Percentiles rank a stretch among this genome's conserved stretches.
Conservation (phyloP, 257 asterid species). For the Vinca minor region DNA sequence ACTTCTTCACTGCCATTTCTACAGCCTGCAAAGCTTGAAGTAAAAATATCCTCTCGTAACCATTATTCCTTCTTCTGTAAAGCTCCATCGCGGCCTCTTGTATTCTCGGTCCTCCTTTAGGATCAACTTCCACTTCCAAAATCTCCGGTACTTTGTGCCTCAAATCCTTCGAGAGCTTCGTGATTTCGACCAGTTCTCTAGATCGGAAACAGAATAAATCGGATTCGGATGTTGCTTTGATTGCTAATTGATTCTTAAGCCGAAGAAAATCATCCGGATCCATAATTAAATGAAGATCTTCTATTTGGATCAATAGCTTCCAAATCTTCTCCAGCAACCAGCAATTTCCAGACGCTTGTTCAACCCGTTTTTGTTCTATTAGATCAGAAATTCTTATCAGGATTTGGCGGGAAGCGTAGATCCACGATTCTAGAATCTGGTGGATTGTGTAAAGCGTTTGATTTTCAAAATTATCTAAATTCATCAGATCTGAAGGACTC, state of each 20-base stretch:
- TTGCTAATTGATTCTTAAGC: conserved; percentile 53
- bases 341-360: conserved; percentile 42
- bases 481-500: conserved; percentile 36
- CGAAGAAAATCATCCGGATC: conserved; percentile 82
- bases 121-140: conserved; percentile 78
- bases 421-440: conserved; percentile 80
- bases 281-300: conserved; percentile 60
- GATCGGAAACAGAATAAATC: conserved; percentile 78
- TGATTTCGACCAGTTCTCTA: conserved; percentile 45
- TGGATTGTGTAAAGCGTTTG: conserved; percentile 52
- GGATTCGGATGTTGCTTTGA: conserved; percentile 51
- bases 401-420: conserved; percentile 38
- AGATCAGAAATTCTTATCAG: conserved; percentile 34
- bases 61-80: conserved; percentile 38
- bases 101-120: conserved; percentile 80
- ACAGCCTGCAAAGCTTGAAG: conserved; percentile 87
- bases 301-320: conserved; percentile 47
- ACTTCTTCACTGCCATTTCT: conserved; percentile 72
- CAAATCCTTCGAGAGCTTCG: conserved; percentile 59
- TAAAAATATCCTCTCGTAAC: conserved; percentile 46
- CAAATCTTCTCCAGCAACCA: conserved; percentile 70
- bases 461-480: conserved; percentile 45
- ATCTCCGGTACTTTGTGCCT: conserved; percentile 72
- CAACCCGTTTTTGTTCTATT: conserved; percentile 32
- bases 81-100: conserved; percentile 86